Base-by-base conservation (phyloP, 1,139 yeast genomes). In the Blastobotrys arbuscula region DNA sequence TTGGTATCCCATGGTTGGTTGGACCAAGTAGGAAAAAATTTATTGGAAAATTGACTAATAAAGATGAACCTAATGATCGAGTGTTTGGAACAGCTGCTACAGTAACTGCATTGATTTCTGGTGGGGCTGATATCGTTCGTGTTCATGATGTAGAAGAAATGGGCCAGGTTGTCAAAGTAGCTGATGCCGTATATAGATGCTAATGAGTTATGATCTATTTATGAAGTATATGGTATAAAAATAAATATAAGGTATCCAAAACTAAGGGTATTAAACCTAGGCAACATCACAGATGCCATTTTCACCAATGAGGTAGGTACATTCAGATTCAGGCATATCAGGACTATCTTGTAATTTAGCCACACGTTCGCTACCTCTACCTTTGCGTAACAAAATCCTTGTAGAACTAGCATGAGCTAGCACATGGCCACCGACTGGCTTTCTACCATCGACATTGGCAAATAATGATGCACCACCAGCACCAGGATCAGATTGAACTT, bases 11-110 rank as follows among this genome's bases (percentile, higher is more conserved):
- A 1, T 72, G 87, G 53, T 70, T 92, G 43, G 65, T 90, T 15
- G 98, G 97, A 0, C 84, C 97, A 0, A 85, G 96, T 23, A 75
- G 97, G 55, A 92, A 92, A 73, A 75, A 78, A 59, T 92, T 92
- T 60, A 79, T 92, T 59, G 97, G 96, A 1, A 74, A 78, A 0
- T 68, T 88, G 26, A 82, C 90, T 0, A 67, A 60, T 7, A 62
- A 55, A 33, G 47, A 53, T 6, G 54, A 48, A 20, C 80, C 96
- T 0, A 55, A 67, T 0, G 80, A 83, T 31, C 74, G 97, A 54
- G 79, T 79, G 3, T 68, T 81, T 49, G 92, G 94, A 15, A 88
- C 97, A 0, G 82, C 82, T 12, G 87, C 95, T 0, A 74, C 89
- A 0, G 77, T 85, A 1, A 77, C 85, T 54, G 82, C 95, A 0